A percentile compares a stretch with the other conserved stretches of the same genome.
These are phyloP conservation scores for Celoporthe dispersa DNA, from an alignment of 2,329 filamentous ascomycete genomes.

Conservation along the genomic window DNA sequence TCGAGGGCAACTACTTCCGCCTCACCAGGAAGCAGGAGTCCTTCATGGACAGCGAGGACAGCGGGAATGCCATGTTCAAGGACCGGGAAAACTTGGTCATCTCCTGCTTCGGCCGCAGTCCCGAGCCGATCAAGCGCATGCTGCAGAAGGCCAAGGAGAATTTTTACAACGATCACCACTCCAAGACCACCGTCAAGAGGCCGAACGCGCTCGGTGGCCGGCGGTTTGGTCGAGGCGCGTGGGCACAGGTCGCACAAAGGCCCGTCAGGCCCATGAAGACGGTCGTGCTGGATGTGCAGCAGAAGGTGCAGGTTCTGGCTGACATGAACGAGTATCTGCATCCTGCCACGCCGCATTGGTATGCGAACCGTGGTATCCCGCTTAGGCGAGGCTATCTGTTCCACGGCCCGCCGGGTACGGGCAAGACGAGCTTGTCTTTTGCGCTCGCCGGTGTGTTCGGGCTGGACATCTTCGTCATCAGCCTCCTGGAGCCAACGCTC, in stretches of 20 bases:
- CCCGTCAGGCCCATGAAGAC: slow-evolving; percentile 75
- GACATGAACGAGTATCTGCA: slow-evolving; percentile 82
- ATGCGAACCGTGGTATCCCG: slow-evolving; percentile 75
- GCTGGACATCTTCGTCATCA: slow-evolving; percentile 69
- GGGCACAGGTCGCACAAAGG: slow-evolving; percentile 63
- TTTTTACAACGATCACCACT: slow-evolving; percentile 56
- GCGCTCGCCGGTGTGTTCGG: slow-evolving; percentile 69
- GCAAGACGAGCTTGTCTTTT: slow-evolving; percentile 71
- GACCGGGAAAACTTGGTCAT: slow-evolving; percentile 58
- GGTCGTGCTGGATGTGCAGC: slow-evolving; percentile 70
- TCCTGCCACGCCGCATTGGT: slow-evolving; percentile 72
- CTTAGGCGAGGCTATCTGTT: slow-evolving; percentile 79
- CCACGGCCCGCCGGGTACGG: slow-evolving; percentile 74
- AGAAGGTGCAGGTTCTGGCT: slow-evolving; percentile 68
- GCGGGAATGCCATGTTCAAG: slow-evolving; percentile 45
- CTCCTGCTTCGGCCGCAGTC: slow-evolving; percentile 58
- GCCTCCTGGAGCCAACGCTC: slow-evolving; percentile 61
- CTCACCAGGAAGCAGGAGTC: slow-evolving; percentile 52
- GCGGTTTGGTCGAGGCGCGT: slow-evolving; percentile 51
- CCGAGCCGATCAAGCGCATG: slow-evolving; percentile 59
- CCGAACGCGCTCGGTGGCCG: slow-evolving; percentile 52
- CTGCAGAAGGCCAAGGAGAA: slow-evolving; percentile 57
- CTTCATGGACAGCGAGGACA: slow-evolving; percentile 42
- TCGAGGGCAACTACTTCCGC: slow-evolving; percentile 54
- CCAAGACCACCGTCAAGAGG: slow-evolving; percentile 63